Evolutionary conservation across 2,329 filamentous ascomycete species (phyloP), one percentile per base, ranked within the genome.

Genomic region (Calonectria pauciramosa): DNA sequence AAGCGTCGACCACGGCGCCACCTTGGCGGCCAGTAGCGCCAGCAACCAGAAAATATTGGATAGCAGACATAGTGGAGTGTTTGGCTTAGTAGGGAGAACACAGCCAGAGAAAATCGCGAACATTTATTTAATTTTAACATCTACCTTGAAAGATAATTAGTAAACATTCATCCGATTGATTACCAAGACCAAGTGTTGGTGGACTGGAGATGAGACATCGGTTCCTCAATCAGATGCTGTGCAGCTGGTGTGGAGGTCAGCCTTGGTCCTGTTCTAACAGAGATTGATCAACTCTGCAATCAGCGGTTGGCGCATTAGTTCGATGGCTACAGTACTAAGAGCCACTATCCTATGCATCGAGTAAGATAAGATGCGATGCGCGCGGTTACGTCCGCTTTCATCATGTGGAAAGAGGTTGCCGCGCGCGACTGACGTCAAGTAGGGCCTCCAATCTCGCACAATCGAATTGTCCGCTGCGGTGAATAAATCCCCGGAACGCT

Each of bases 11-110:
- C 7, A 79, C 74, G 28, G 82, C 79, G n/a, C 81, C 81, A 11
- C 82, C 82, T 70, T 83, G 82, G 36, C 80, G 82, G 44, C 82
- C 82, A 13, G 82, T 83, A n/a, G 81, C 81, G n/a, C 82, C 82
- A 8, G 77, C 78, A 18, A 83, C 56, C 14, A 83, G 69, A 41
- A 78, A 79, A 63, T 73, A 68, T 47, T 80, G 36, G 6, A 70
- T 28, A 2, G 26, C 28, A n/a, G 70, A 51, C 70, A 77, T 77
- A 16, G 23, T 60, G n/a, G 14, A 16, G 41, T 13, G 51, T 44
- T 41, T 49, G 26, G 23, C n/a, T 65, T 9, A 16, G 32, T 13
- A 63, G 10, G 7, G 1, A 11, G 6, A 41, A 16, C 0, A 28
- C 8, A 2, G 6, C 5, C 23, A 28, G 34, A 20, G 34, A 18